Evolutionary conservation across 2,329 filamentous ascomycete genomes (phyloP), one percentile per base, ranked within the genome.

Genomic region (Drechslerella stenobrocha): DNA sequence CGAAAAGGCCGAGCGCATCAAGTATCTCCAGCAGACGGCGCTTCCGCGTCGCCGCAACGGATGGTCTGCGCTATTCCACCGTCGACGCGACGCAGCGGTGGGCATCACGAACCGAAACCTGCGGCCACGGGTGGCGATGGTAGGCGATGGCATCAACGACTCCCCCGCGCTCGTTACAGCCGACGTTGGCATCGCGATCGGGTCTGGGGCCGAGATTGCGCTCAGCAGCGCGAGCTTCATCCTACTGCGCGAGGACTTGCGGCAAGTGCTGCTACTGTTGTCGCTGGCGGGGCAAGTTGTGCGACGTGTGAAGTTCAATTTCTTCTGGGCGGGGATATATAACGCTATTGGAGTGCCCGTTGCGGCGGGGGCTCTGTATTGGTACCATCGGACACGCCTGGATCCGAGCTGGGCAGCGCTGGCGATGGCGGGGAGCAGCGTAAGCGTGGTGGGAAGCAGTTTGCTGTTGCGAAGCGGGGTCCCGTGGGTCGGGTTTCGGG

Each of bases 341-440:
- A 95, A 95, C 74, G 71, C 88, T 37, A 75, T 88, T 51, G 87
- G 89, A 6, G 81, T 95, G 63, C 90, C 90, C 0, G 81, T 95
- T 59, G 89, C 90, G 0, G 90, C 90, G 0, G 90, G 90, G 1
- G 87, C 86, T 34, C 78, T 95, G 63, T 95, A 88, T 75, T 82
- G 45, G 30, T 61, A 64, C 23, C 28, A 37, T 26, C 34, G 64
- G 30, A 69, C 57, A 15, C 52, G 82, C 66, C 77, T 91, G 46
- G 86, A 89, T 75, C 88, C 88, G 0, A 88, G 88, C 1, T 96
- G 91, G 91, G 92, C 91, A 3, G 87, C 86, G 71, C 77, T 96
- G 75, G 91, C 91, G 0, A 97, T 96, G 92, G 92, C 92, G 23
- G 77, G 91, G 76, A 96, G 90, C 76, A 92, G 88, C 76, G 86